Conservation (phyloP, 2,329 filamentous ascomycete species). For the Orbilia ellipsospora region DNA sequence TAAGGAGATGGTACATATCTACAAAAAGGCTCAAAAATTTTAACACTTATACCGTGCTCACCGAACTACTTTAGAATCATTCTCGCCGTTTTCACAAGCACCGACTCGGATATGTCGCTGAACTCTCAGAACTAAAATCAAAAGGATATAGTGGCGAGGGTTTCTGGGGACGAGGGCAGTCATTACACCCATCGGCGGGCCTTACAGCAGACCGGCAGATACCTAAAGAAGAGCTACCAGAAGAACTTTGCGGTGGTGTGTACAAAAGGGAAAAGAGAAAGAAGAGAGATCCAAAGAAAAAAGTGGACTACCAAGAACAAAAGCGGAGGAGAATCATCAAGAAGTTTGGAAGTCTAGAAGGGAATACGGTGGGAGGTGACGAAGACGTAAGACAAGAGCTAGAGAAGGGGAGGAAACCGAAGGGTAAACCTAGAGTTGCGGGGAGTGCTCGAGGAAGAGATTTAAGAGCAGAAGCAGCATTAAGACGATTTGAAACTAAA, state of each 20-base stretch:
- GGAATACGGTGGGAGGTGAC: constrained; percentile 76
- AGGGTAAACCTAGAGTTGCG: constrained; percentile 72
- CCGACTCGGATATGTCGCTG: constrained; percentile 76
- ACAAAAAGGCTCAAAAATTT: no score
- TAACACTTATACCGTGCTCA: no score
- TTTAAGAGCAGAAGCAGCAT: constrained; percentile 78
- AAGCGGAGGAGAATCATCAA: constrained; percentile 77
- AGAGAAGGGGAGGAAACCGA: constrained; percentile 71
- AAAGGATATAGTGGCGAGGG: constrained; percentile 81
- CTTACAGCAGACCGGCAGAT: constrained; percentile 60
- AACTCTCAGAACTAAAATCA: constrained; percentile 77
- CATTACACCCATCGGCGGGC: constrained; percentile 54
- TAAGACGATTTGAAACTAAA: constrained; percentile 74
- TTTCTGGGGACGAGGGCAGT: constrained; percentile 77
- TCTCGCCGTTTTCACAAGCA: constrained; percentile 82
- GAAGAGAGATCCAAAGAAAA: constrained; percentile 67
- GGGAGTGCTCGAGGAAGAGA: constrained; percentile 79
- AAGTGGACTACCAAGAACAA: constrained; percentile 75
- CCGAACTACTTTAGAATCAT: constrained; percentile 71
- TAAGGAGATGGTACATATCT: constrained; percentile 73
- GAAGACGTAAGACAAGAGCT: constrained; percentile 73
- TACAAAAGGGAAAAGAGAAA: constrained; percentile 71
- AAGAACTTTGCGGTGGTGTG: constrained; percentile 84
- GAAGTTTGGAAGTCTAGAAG: constrained; percentile 77
- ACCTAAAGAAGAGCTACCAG: constrained; percentile 70